These are phyloP conservation scores for Lumnitzera littorea DNA, from an alignment of 345 rosid genomes.

Conservation along the genomic window DNA sequence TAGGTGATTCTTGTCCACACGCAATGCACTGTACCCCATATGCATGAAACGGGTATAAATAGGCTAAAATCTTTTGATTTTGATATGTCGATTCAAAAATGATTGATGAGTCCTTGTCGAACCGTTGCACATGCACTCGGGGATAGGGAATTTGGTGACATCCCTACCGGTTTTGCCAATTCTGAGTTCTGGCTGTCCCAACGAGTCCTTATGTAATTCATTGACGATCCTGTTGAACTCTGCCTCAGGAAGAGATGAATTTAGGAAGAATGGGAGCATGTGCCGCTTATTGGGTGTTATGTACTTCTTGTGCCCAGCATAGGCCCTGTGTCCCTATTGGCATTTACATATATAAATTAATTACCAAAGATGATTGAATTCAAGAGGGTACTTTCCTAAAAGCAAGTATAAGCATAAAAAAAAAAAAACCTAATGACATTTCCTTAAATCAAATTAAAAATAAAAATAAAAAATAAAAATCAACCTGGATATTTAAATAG, in stretches of 20 bases:
- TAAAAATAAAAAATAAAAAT: no score
- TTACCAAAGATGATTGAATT: neutral
- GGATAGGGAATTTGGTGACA: slow-evolving; percentile 83
- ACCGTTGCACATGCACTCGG: slow-evolving; percentile 77
- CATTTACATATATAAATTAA: slow-evolving; percentile 7
- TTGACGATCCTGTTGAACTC: slow-evolving; percentile 63
- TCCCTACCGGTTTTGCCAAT: slow-evolving; percentile 68
- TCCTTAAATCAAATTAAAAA: no score
- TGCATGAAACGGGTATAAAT: no score
- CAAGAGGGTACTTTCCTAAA: neutral
- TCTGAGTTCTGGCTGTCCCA: slow-evolving; percentile 84
- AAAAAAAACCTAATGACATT: neutral
- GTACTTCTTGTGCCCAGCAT: slow-evolving; percentile 79
- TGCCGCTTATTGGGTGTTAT: slow-evolving; percentile 91
- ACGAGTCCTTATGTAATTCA: slow-evolving; percentile 64
- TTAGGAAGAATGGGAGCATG: slow-evolving; percentile 75
- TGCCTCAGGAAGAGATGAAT: slow-evolving; percentile 48
- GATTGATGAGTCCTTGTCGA: neutral
- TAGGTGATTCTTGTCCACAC: no score
- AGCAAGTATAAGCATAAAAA: neutral
- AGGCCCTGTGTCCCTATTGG: slow-evolving; percentile 73
- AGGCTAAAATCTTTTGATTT: no score
- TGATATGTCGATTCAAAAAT: no score
- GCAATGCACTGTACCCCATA: no score
- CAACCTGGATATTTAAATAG: no score